Evolutionary conservation across 768 basidiomycete species (phyloP), one percentile per base, ranked within the genome.

Genomic region (Russula sp.): DNA sequence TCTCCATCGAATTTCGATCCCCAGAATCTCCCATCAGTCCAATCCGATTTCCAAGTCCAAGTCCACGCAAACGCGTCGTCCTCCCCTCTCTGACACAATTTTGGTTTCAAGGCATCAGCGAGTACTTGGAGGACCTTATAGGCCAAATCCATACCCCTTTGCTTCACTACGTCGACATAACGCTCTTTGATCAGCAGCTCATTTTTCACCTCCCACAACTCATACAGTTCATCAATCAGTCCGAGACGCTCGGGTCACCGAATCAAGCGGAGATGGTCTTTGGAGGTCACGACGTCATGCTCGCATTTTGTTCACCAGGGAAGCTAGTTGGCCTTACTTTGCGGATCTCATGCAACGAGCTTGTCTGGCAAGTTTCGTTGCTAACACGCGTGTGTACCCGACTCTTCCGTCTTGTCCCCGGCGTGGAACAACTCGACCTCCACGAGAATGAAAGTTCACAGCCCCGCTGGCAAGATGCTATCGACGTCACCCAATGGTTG

Each of bases 61-160:
- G 7, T 35, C 41, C 20, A 7, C 7, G 0, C 18, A 36, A 2
- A 11, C 41, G 50, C 20, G 20, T 16, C 10, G 5, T 11, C 34
- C 50, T 59, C 42, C 50, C 58, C 32, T 22, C 50, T 29, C 58
- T 59, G 42, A 59, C 49, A 5, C 6, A 7, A 7, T 43, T 60
- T 29, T 10, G 10, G n/a, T 52, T 52, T 7, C 34, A 32, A 3
- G 58, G 58, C 18, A 18, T 45, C 16, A 35, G 10, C 25, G 43
- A 54, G 25, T 60, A 60, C 36, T 13, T 60, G 22, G 45, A 54
- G 35, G 59, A 46, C 16, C 43, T 54, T 9, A 35, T 39, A 16
- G 16, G 35, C 36, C 20, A 7, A 32, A 47, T 60, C 18, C 25
- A 45, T 13, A 18, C 52, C 0, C 59, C 59, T 41, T 10, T 3